Evolutionary conservation across 768 basidiomycete species (phyloP), one percentile per base, ranked within the genome.

Genomic region (Scleroderma bovista): DNA sequence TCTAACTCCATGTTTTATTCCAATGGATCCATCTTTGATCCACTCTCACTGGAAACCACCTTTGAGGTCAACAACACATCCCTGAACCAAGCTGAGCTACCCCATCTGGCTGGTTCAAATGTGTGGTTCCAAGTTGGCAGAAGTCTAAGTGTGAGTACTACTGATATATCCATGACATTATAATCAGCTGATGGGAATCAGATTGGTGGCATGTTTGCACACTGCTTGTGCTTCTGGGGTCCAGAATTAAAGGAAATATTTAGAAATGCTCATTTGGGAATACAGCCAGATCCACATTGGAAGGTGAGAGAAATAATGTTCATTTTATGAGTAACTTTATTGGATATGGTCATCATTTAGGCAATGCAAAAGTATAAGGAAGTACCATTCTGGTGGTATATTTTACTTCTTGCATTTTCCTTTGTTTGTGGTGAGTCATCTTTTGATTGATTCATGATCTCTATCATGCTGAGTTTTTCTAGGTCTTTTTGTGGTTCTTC

Each of bases 351-450:
- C 51, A 8, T 51, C 9, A 23, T 31, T 31, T 32, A 75, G 70
- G 74, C 78, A 1, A 81, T 79, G 75, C 71, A 76, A 54, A 79
- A 75, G 59, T 83, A 83, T 63, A 69, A 75, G 34, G 80, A 83
- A 63, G 78, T 73, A 0, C 81, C 81, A 2, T 73, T 72, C 75
- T 81, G 76, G 70, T 83, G 81, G 82, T 83, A 82, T 60, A 52
- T 64, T 9, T 58, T 70, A 24, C 70, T 83, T 34, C 63, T 82
- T 2, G 58, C 67, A 1, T 58, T 80, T 10, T 60, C 82, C 0
- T 82, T 84, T 66, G 60, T 80, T 31, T 77, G 79, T 17, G 82
- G 80, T 80, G 55, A 50, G 67, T 46, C 3, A 20, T 44, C n/a
- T n/a, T n/a, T n/a, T n/a, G n/a, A n/a, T n/a, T n/a, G n/a, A n/a